Evolutionary conservation across 2,329 filamentous ascomycete species (phyloP), one percentile per base, ranked within the genome.

Genomic region (Rutstroemia sp.): DNA sequence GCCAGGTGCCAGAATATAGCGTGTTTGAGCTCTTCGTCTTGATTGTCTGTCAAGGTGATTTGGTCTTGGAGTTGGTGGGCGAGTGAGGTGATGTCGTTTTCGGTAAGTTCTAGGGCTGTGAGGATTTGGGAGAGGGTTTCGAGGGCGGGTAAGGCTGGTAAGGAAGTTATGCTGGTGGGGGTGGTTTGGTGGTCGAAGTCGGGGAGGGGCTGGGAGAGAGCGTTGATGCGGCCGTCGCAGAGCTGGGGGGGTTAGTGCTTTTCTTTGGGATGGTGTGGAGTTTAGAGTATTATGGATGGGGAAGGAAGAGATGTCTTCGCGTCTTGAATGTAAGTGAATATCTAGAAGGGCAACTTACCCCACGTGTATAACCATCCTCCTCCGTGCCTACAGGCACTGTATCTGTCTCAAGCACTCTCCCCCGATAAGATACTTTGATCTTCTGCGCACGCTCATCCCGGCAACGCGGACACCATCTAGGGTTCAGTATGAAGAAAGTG

Each of bases 1-100:
- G 52, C 52, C 17, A 54, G 21, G 23, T 49, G 45, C 52, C 52
- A 54, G n/a, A 49, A 40, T n/a, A 54, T 25, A 16, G 40, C 52
- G n/a, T 49, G 39, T 25, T 54, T 54, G 3, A 54, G 34, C 17
- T 54, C 45, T 14, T 49, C 52, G 10, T 54, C 52, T 4, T 39
- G 7, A 1, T 21, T 17, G 9, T 10, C 9, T 8, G 9, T 34
- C 16, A 54, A 3, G 23, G 27, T 49, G 34, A 54, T 19, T 42
- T 49, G 34, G 30, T 40, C 23, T 14, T 25, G 27, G 3, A 54
- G 38, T 30, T 40, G 36, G 12, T 34, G 30, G 34, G 40, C 34
- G 9, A 54, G 38, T 34, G 49, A 34, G 3, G 49, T 44, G 5
- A 49, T 42, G 21, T 54, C 39, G n/a, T 40, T 40, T 21, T n/a